Conservation (phyloP, 2,329 filamentous ascomycete species). For the Cadophora malorum region DNA sequence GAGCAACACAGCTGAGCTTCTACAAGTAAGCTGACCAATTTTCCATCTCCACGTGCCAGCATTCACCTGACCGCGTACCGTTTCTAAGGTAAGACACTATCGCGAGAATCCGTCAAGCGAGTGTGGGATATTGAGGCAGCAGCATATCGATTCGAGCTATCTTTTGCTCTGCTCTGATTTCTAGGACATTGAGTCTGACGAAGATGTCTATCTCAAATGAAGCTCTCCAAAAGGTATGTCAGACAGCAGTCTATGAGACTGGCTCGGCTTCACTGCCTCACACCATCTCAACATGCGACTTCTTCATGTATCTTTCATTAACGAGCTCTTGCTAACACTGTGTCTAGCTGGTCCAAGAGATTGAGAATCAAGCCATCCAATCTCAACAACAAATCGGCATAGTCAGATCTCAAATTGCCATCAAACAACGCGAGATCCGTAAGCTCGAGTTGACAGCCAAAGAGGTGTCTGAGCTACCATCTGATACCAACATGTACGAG, state of each 20-base stretch:
- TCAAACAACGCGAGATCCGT: conserved; percentile 87
- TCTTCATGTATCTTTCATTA: not conserved
- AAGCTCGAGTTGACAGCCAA: conserved; percentile 85
- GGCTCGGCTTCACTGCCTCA: conserved; percentile 13
- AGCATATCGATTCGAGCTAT: not conserved
- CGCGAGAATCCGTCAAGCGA: not conserved
- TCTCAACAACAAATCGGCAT: conserved; percentile 92
- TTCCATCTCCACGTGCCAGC: not conserved
- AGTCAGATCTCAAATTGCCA: conserved; percentile 81
- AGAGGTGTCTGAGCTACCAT: conserved; percentile 79
- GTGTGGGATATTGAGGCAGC: not conserved
- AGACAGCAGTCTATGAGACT: conserved; percentile 9
- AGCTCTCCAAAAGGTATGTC: conserved; percentile 83
- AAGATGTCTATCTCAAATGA: conserved; percentile 94
- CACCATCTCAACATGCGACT: not conserved
- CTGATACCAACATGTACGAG: conserved; percentile 85
- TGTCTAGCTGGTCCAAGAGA: conserved; percentile 83
- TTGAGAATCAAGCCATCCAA: conserved; percentile 85
- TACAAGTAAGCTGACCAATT: not conserved
- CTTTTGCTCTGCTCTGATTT: not conserved
- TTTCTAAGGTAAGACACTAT: not conserved
- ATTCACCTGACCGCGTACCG: conserved; percentile 3
- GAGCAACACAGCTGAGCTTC: not conserved
- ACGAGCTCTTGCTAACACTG: not conserved
- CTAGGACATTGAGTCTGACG: conserved; percentile 34